These are phyloP conservation scores for Cyberlindnera mycetangii DNA, from an alignment of 805 yeast species.

Conservation along the genomic window DNA sequence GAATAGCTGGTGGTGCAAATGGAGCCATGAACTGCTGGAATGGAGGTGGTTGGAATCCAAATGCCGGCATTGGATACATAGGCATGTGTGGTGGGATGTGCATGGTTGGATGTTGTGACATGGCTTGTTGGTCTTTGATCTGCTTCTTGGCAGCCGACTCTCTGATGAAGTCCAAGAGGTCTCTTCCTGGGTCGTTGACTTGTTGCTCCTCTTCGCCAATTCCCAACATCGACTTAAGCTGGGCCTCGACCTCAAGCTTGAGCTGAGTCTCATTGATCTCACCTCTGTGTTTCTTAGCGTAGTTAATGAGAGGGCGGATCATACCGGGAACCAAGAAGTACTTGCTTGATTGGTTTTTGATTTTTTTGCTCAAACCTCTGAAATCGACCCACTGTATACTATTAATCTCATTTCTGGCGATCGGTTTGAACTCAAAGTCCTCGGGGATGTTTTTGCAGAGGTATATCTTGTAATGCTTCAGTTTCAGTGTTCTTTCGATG, in stretches of 20 bases:
- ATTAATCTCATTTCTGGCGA: slow-evolving; percentile 84
- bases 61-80: slow-evolving; percentile 14
- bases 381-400: slow-evolving; percentile 77
- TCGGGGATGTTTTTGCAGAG: slow-evolving; percentile 77
- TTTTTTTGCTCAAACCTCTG: slow-evolving; percentile 35
- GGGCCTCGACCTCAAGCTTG: slow-evolving; percentile 60
- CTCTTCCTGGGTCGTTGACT: slow-evolving; percentile 68
- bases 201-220: slow-evolving; percentile 37
- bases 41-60: slow-evolving; percentile 22
- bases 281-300: slow-evolving; percentile 53
- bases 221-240: slow-evolving; percentile 63
- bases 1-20: slow-evolving; percentile 19
- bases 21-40: slow-evolving; percentile 24
- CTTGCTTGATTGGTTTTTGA: slow-evolving; percentile 28
- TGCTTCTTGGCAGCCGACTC: slow-evolving; percentile 37
- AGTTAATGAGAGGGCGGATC: slow-evolving; percentile 42
- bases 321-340: slow-evolving; percentile 38
- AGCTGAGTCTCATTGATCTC: slow-evolving; percentile 52
- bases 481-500: slow-evolving; percentile 75
- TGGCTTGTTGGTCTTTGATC: slow-evolving; percentile 15
- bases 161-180: slow-evolving; percentile 60
- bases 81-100: slow-evolving; percentile 14
- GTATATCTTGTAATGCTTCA: slow-evolving; percentile 83
- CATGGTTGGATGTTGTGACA: slow-evolving; percentile 9
- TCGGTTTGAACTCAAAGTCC: slow-evolving; percentile 69